A percentile compares a stretch with the other conserved stretches of the same genome.
phyloP scores from a whole-genome alignment of 306 rosid genomes.

The Herpetospermum pedunculosum region DNA sequence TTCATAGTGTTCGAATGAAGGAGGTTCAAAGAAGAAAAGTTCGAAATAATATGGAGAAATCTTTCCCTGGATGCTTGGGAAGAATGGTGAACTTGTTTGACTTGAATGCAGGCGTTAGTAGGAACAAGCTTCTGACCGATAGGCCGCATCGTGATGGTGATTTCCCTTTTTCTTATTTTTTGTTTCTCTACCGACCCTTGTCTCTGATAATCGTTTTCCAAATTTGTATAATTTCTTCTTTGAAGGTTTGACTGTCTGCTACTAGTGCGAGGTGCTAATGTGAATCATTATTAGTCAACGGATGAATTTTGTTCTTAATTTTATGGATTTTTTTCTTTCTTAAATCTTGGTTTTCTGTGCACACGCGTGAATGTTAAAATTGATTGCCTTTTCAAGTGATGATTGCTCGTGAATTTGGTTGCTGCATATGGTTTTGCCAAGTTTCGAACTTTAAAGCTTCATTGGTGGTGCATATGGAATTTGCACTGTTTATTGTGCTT shows the following conservation, averaged over 20 bases:
- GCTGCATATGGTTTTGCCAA: background rate
- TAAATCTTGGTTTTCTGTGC: background rate
- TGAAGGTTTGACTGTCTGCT: background rate
- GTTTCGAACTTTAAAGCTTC: background rate
- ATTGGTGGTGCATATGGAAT: background rate
- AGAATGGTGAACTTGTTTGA: conserved; percentile 93
- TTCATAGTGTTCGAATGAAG: conserved; percentile 47
- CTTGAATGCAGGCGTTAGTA: conserved; percentile 46
- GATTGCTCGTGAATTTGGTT: background rate
- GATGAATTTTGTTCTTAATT: conserved; percentile 1
- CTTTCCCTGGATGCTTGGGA: conserved; percentile 88
- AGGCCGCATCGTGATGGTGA: conserved; percentile 72
- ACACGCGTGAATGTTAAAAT: background rate
- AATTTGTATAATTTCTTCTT: conserved; percentile 2
- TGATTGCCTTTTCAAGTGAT: conserved; percentile 1
- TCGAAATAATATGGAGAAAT: conserved; percentile 41
- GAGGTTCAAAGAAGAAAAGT: conserved; percentile 36
- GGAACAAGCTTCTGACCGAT: conserved; percentile 69
- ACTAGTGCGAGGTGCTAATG: background rate
- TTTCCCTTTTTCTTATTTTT: conserved; percentile 2
- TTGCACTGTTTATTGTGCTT: background rate
- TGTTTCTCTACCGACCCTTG: background rate
- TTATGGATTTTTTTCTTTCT: background rate
- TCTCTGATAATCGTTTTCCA: background rate
- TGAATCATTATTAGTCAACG: background rate